Conservation (phyloP, 441 rosid species). For the Erodium moschatum region DNA sequence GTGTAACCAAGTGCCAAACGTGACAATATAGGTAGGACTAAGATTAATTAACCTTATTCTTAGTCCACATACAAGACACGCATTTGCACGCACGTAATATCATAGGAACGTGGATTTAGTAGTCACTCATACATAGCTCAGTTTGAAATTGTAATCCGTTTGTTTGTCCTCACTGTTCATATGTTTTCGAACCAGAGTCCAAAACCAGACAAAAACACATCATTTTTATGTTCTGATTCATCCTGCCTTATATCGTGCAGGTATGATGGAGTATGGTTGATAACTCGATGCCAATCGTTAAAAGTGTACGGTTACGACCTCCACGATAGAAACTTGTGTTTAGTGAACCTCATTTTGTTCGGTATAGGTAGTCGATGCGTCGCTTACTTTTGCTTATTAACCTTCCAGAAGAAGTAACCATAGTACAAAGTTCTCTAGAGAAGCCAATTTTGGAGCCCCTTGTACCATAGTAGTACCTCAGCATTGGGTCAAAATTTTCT, state of each 20-base stretch:
- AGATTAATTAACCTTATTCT: too few relatives aligned
- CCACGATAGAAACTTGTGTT: slow-evolving; percentile 35
- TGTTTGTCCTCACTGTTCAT: too few relatives aligned
- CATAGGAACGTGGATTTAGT: too few relatives aligned
- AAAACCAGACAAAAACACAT: too few relatives aligned
- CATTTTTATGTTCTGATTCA: background rate
- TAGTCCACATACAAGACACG: too few relatives aligned
- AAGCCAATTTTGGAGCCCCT: background rate
- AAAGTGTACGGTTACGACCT: slow-evolving; percentile 37
- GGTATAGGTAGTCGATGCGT: slow-evolving; percentile 35
- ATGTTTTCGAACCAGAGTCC: too few relatives aligned
- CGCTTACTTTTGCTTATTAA: slow-evolving; percentile 38
- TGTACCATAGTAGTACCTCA: background rate
- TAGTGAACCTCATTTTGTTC: slow-evolving; percentile 32
- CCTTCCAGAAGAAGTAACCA: slow-evolving; percentile 34
- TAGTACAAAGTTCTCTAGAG: background rate
- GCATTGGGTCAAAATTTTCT: background rate
- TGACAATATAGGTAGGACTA: too few relatives aligned
- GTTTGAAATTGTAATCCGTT: too few relatives aligned
- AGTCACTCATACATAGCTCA: too few relatives aligned
- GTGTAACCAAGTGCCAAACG: too few relatives aligned
- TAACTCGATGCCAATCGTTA: slow-evolving; percentile 43
- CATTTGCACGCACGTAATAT: too few relatives aligned
- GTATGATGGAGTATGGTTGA: slow-evolving; percentile 51
- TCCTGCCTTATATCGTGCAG: slow-evolving; percentile 18